A percentile compares a stretch with the other conserved stretches of the same genome.
phyloP scores from a whole-genome alignment of 371 early-diverging fungal genomes.

The Rhizopus delemar region DNA sequence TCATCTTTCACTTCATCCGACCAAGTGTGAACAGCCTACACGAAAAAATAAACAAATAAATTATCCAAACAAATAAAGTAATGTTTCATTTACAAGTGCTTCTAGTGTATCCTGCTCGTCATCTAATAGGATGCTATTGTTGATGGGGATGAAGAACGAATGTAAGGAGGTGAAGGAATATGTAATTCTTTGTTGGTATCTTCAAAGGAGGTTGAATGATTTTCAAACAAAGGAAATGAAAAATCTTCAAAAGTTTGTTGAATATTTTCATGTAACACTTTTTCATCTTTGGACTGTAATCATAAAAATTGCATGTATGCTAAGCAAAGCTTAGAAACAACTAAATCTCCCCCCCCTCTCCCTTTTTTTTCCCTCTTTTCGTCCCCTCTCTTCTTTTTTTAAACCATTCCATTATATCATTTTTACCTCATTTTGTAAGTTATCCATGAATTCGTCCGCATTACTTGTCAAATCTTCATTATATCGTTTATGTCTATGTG shows the following conservation, averaged over 20 bases:
- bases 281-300: constrained; percentile 49
- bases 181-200: not conserved
- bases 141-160: not conserved
- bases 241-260: not conserved
- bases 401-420: not conserved
- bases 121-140: not conserved
- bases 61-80: not conserved
- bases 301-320: constrained; percentile 43
- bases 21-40: constrained; percentile 48
- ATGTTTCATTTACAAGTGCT: constrained; percentile 35
- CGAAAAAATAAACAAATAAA: not conserved
- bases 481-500: not conserved
- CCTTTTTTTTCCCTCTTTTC: not conserved
- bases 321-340: constrained; percentile 47
- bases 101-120: constrained; percentile 41
- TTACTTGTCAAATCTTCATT: not conserved
- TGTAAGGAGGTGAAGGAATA: not conserved
- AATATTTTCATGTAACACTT: constrained; percentile 20
- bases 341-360: constrained; percentile 11
- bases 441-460: constrained; percentile 9
- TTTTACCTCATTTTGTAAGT: constrained; percentile 4
- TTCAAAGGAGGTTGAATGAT: not conserved
- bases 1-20: constrained; percentile 32
- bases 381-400: not conserved
- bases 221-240: not conserved